phyloP scores from a whole-genome alignment of 371 early-diverging fungal species.

The Apophysomyces ossiformis region DNA sequence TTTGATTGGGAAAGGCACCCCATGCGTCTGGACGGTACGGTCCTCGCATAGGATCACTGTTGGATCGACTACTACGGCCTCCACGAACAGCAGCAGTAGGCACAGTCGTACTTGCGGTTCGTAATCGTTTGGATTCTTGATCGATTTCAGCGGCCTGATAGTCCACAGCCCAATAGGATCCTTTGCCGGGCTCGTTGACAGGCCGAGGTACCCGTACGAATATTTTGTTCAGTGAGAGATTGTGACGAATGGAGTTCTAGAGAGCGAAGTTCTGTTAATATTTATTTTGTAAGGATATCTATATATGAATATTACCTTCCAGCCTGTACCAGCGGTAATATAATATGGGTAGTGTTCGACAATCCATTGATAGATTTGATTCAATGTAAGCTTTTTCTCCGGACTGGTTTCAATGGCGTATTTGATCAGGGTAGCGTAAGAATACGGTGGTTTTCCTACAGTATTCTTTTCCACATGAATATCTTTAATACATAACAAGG shows the following conservation, averaged over 20 bases:
- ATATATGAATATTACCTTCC: conserved; percentile 63
- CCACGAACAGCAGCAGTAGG: conserved; percentile 11
- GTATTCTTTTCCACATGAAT: conserved; percentile 39
- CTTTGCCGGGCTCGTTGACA: conserved; percentile 94
- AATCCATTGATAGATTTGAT: conserved; percentile 90
- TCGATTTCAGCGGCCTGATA: conserved; percentile 41
- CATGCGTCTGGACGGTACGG: conserved; percentile 35
- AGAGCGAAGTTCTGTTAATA: neutral
- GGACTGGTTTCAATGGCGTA: conserved; percentile 81
- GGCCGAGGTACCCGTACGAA: conserved; percentile 93
- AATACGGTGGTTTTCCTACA: conserved; percentile 75
- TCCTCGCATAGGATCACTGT: conserved; percentile 35
- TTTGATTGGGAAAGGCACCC: conserved; percentile 19
- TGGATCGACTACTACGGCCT: conserved; percentile 32
- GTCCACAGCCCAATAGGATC: conserved; percentile 93
- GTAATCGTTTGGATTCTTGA: conserved; percentile 21
- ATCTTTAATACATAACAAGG: conserved; percentile 17
- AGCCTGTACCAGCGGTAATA: conserved; percentile 73
- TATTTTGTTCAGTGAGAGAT: conserved; percentile 93
- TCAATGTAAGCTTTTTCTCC: conserved; percentile 77
- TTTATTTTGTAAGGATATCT: neutral
- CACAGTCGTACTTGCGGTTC: conserved; percentile 13
- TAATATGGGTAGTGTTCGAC: conserved; percentile 77
- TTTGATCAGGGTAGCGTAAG: conserved; percentile 90
- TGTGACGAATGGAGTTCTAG: conserved; percentile 98